Evolutionary conservation across 2,329 filamentous ascomycete species (phyloP), one percentile per base, ranked within the genome.

Genomic region (Cladosporium sp.): DNA sequence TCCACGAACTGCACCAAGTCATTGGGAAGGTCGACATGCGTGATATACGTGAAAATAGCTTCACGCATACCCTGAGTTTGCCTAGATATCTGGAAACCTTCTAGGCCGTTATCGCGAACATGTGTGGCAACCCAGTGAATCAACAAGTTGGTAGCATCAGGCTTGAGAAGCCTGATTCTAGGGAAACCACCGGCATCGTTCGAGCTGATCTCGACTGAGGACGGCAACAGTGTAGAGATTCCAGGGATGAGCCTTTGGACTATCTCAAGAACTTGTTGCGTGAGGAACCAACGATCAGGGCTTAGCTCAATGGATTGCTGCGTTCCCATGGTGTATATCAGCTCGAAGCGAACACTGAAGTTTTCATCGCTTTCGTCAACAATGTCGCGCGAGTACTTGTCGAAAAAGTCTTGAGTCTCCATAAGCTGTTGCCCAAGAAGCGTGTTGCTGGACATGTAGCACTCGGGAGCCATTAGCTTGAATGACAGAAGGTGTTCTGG

Each of bases 401-500:
- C 73, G 5, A 88, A 67, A 74, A 80, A 83, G 0, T 68, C 59
- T 28, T 87, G 82, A 0, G 77, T 75, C 0, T 70, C 67, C 2
- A 86, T 72, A 78, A 88, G 83, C 1, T 63, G 65, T 0, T 63
- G 67, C 0, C 81, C 80, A 36, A 80, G 72, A 0, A 68, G 55
- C 0, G 76, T 56, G 2, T 76, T 70, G 1, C 70, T 69, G 49
- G 86, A 81, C 0, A 79, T 77, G 0, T 88, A 67, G 1, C 78
- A 76, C 62, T 88, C 84, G 0, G 84, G 66, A 0, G 84, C 84
- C 60, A 84, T 85, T 1, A 89, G 74, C 64, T 81, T 83, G 69
- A 87, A 88, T 0, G 86, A 89, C 5, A 89, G 72, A 0, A 85
- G 74, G 60, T 89, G 83, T 56, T 88, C 86, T 0, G 86, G 87